Percentiles rank a stretch among this genome's conserved stretches.
Conservation (phyloP, 441 rosid species). For the Flueggea neowawraea region DNA sequence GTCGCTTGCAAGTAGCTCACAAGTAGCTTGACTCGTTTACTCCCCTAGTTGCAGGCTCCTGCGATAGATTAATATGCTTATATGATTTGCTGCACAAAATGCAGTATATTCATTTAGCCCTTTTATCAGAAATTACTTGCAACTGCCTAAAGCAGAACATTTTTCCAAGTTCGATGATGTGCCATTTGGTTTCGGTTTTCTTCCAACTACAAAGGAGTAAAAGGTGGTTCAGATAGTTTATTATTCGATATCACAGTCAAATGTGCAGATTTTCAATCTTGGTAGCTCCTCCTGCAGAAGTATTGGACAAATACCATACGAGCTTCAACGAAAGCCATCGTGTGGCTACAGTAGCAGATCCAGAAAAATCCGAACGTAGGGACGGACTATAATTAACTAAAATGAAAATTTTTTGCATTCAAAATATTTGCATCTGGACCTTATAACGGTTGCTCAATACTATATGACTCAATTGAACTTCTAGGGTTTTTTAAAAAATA, state of each 20-base stretch:
- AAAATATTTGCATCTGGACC: too few relatives aligned
- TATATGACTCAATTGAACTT: too few relatives aligned
- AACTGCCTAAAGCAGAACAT: not conserved
- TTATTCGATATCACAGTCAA: not conserved
- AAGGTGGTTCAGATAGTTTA: not conserved
- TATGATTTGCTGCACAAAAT: not conserved
- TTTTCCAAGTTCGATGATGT: not conserved
- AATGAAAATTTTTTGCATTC: too few relatives aligned
- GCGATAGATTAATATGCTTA: not conserved
- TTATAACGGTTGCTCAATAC: too few relatives aligned
- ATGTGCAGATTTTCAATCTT: not conserved
- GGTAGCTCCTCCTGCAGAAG: not conserved
- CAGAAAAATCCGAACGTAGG: too few relatives aligned
- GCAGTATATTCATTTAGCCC: not conserved
- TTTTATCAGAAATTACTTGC: not conserved
- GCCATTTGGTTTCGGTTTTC: conserved; percentile 8
- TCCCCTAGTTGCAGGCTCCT: too few relatives aligned
- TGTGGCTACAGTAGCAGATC: too few relatives aligned
- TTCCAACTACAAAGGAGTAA: not conserved
- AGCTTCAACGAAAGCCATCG: not conserved
- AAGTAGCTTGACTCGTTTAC: too few relatives aligned
- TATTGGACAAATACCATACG: not conserved
- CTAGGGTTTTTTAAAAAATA: too few relatives aligned
- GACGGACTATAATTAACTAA: too few relatives aligned
- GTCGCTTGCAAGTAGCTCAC: too few relatives aligned